A percentile compares a stretch with the other conserved stretches of the same genome.
phyloP scores from a whole-genome alignment of 2,329 filamentous ascomycete genomes.

The Nemania sp. region DNA sequence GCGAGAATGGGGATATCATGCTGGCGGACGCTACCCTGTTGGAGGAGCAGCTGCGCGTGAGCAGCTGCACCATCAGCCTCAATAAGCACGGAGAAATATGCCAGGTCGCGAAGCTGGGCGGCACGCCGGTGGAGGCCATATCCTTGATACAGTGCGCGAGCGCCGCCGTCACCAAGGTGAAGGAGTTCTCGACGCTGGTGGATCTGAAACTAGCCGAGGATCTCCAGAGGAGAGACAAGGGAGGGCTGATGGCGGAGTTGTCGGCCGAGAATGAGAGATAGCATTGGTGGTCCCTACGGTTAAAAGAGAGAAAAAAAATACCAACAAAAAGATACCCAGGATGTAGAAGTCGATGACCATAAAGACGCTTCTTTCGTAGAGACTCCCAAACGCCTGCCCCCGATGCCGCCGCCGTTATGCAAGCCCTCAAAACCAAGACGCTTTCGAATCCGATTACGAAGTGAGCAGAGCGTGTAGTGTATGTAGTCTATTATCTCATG shows the following conservation, averaged over 20 bases:
- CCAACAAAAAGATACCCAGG: constrained; percentile 45
- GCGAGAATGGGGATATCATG: constrained; percentile 70
- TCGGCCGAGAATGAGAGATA: constrained; percentile 84
- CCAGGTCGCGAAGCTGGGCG: constrained; percentile 88
- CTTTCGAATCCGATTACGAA: constrained; percentile 25
- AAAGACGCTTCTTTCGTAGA: constrained; percentile 22
- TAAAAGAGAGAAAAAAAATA: constrained; percentile 1
- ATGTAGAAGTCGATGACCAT: constrained; percentile 26
- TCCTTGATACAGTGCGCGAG: constrained; percentile 76
- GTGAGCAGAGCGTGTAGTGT: constrained; percentile 9
- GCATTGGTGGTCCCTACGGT: constrained; percentile 34
- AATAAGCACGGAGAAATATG: constrained; percentile 91
- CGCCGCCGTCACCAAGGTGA: constrained; percentile 76
- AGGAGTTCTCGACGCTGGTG: constrained; percentile 76
- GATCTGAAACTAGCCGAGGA: constrained; percentile 77
- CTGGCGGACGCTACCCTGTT: constrained; percentile 73
- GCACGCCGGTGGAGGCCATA: constrained; percentile 78
- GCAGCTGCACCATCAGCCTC: constrained; percentile 79
- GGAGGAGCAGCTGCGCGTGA: constrained; percentile 77
- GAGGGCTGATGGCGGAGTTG: constrained; percentile 76
- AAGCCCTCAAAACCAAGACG: constrained; percentile 27
- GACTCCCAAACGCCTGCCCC: constrained; percentile 33
- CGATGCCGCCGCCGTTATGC: constrained; percentile 38
- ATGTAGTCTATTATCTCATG: constrained; percentile 77
- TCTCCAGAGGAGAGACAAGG: constrained; percentile 74